Percentiles rank a stretch among this genome's conserved stretches.
These are phyloP conservation scores for Plasmodium sp. DNA, from an alignment of 169 alveolate genomes.

Conservation along the genomic window DNA sequence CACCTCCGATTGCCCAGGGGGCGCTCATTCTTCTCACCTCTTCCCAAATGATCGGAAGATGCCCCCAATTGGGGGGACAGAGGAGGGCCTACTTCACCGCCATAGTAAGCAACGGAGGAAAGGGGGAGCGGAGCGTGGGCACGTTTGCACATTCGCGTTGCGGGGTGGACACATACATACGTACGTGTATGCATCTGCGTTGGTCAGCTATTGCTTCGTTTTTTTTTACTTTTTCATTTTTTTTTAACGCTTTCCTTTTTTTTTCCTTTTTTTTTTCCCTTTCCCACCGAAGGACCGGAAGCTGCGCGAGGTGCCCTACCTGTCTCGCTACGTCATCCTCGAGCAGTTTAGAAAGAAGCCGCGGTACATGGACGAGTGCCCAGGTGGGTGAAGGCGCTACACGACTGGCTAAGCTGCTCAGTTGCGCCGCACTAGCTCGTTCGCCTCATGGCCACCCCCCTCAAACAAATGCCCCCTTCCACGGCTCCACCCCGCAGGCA, in stretches of 20 bases:
- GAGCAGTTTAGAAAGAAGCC: constrained; percentile 83
- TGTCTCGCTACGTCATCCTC: constrained; percentile 85
- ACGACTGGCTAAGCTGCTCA: neutral
- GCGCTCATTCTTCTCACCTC: neutral
- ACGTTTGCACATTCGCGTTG: neutral
- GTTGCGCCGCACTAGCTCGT: neutral
- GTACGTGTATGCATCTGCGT: neutral
- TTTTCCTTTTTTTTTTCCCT: neutral
- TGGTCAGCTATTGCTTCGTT: neutral
- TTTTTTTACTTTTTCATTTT: too few species aligned
- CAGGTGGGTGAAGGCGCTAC: constrained; percentile 50
- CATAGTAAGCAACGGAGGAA: neutral
- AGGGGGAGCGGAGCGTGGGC: neutral
- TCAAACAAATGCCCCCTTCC: neutral
- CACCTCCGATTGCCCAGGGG: neutral
- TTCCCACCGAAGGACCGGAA: constrained; percentile 80
- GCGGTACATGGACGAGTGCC: constrained; percentile 86
- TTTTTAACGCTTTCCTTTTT: too few species aligned
- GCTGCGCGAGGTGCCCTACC: constrained; percentile 87
- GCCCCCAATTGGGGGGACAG: neutral
- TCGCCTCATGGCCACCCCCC: neutral
- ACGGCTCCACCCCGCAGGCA: constrained; percentile 72
- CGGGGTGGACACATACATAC: neutral
- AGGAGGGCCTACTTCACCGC: constrained; percentile 35
- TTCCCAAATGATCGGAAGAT: neutral